Base-by-base conservation (phyloP, 345 rosid species). In the Populus ilicifolia region DNA sequence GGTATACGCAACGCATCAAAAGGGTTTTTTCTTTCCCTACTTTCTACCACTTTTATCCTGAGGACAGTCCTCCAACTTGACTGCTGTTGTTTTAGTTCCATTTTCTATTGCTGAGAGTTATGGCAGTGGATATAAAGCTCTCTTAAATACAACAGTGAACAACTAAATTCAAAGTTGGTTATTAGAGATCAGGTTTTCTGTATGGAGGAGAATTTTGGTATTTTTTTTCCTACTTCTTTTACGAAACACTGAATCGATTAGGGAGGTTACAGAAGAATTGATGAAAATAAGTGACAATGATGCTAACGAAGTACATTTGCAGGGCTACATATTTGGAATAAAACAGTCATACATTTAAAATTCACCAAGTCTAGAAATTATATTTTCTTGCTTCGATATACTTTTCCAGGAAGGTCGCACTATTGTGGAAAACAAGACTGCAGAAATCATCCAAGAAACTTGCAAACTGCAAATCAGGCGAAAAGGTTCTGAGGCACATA, bases 331-430 rank as follows among this genome's bases (percentile, higher is more conserved):
- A 4, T 59, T n/a, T 23, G 2, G 64, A 8, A 59, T 23, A 12
- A 59, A 59, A 3, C 5, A 8, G 16, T 23, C 29, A 23, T 59
- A 23, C 64, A n/a, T 59, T 59, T 3, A 59, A 56, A n/a, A 59
- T 11, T 4, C 1, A 59, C 12, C 29, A 63, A 27, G 8, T 66
- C 17, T 66, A 18, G 25, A 50, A 33, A 48, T 7, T 36, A 8
- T 44, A 38, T 65, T 30, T 27, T 65, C 43, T 43, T 27, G 41
- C 18, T 69, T 73, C 8, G 38, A 38, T 18, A 30, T 30, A 27
- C 38, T 69, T 77, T 71, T 71, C 68, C 90, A 92, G 97, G 98
- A 91, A 90, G 97, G 99, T 65, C 91, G 89, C 63, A 89, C 92
- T 69, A 89, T 91, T 14, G 94, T 91, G 86, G 93, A 91, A 79